Evolutionary conservation across 1,284 basidiomycete species (phyloP).

Genomic region (Entoloma clypeatum): DNA sequence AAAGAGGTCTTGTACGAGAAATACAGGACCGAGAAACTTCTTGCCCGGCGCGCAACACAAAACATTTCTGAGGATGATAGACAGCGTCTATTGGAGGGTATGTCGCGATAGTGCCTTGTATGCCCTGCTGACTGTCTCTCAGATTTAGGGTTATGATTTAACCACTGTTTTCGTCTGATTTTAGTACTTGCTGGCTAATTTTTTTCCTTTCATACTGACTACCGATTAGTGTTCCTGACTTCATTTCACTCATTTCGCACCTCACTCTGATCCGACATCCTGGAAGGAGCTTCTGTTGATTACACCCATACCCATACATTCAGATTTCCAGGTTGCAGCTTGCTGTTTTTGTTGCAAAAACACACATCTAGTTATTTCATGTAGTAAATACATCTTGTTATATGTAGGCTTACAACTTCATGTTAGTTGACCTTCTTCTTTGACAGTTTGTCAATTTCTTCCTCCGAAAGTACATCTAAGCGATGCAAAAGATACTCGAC

Average conservation of each 20-base stretch:
- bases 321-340: no score
- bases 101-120: slow-evolving; percentile 19
- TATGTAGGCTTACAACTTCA: neutral
- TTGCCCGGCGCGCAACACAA: slow-evolving; percentile 74
- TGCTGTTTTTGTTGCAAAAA: no score
- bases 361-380: no score
- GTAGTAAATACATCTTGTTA: neutral
- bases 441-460: slow-evolving; percentile 70
- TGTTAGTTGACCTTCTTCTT: slow-evolving; percentile 4
- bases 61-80: slow-evolving; percentile 71
- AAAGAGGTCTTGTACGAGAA: slow-evolving; percentile 82
- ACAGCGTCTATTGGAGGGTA: slow-evolving; percentile 67
- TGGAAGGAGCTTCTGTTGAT: no score
- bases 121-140: slow-evolving; percentile 1
- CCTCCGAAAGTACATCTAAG: slow-evolving; percentile 75
- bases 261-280: no score
- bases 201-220: slow-evolving; percentile 9
- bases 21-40: slow-evolving; percentile 79
- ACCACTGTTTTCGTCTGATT: no score
- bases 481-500: slow-evolving; percentile 89
- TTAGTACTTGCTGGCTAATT: slow-evolving; percentile 3
- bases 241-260: no score
- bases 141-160: slow-evolving; percentile 54
- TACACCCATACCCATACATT: no score
- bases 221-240: slow-evolving; percentile 9